Percentiles rank a stretch among this genome's conserved stretches.
These are phyloP conservation scores for Pythium vanterpoolii DNA, from an alignment of 352 stramenopile genomes.

Conservation along the genomic window DNA sequence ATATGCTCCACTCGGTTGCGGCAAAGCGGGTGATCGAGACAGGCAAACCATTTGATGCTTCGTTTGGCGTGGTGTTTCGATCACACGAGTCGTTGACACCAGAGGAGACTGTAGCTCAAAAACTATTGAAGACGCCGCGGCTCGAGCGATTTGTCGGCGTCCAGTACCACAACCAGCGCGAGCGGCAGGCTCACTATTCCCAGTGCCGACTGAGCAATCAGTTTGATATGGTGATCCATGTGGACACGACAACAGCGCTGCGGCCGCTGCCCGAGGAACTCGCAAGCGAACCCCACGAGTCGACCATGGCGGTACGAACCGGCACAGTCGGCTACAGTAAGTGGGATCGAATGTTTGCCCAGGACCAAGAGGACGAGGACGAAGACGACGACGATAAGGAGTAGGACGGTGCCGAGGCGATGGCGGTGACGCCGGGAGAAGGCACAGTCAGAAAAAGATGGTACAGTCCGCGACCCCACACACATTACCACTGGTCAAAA, in stretches of 20 bases:
- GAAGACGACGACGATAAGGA: conserved; percentile 15
- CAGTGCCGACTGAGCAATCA: conserved; percentile 26
- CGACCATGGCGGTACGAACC: background rate
- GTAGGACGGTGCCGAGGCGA: conserved; percentile 1
- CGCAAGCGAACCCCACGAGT: conserved; percentile 15
- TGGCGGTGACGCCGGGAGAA: conserved; percentile 12
- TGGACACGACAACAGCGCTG: conserved; percentile 30
- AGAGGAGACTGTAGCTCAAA: background rate
- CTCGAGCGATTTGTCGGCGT: conserved; percentile 34
- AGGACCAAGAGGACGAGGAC: conserved; percentile 3
- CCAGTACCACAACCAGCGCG: conserved; percentile 27
- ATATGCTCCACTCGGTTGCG: conserved; percentile 24
- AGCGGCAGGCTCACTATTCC: conserved; percentile 30
- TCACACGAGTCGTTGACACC: background rate
- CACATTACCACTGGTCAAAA: no score
- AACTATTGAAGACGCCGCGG: conserved; percentile 10
- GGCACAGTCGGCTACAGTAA: conserved; percentile 20
- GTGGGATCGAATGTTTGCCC: conserved; percentile 5
- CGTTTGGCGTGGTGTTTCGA: conserved; percentile 29
- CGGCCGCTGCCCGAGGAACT: conserved; percentile 21
- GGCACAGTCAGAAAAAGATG: no score
- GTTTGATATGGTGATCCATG: conserved; percentile 30
- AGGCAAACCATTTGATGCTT: background rate
- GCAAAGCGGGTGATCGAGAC: background rate
- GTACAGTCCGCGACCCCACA: no score